A percentile compares a stretch with the other conserved stretches of the same genome.
phyloP scores from a whole-genome alignment of 352 stramenopile species.

The Globisporangium solare region DNA sequence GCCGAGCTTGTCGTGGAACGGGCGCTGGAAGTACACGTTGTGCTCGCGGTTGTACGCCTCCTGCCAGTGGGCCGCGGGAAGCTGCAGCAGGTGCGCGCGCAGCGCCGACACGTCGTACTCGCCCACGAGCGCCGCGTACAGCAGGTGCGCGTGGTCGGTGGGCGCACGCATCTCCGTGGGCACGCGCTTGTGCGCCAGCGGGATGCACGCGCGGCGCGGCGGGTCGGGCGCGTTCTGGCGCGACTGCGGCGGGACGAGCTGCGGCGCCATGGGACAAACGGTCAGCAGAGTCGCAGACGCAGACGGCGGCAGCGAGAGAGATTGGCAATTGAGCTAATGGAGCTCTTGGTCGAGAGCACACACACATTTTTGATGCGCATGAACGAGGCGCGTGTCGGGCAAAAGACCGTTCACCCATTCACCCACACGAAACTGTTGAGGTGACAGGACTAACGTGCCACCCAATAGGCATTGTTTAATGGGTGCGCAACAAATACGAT shows the following conservation, averaged over 20 bases:
- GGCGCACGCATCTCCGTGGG: conserved; percentile 44
- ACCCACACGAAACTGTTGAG: neutral
- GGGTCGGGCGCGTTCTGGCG: conserved; percentile 35
- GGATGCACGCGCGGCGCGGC: conserved; percentile 32
- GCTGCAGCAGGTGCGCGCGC: conserved; percentile 26
- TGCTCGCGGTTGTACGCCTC: conserved; percentile 39
- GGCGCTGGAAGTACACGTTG: conserved; percentile 87
- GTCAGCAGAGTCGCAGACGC: too few species aligned
- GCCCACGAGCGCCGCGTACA: conserved; percentile 38
- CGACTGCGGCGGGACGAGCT: neutral
- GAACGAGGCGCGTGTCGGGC: neutral
- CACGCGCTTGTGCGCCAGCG: conserved; percentile 48
- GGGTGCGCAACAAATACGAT: too few species aligned
- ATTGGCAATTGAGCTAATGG: too few species aligned
- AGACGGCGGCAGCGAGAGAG: too few species aligned
- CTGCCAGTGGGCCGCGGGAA: conserved; percentile 36
- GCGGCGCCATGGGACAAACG: neutral
- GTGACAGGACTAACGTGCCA: neutral
- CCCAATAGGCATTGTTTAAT: too few species aligned
- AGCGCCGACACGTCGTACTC: conserved; percentile 34
- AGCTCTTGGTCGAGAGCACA: neutral
- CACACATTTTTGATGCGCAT: neutral
- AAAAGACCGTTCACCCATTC: neutral
- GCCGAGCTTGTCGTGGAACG: conserved; percentile 93
- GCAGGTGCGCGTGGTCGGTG: conserved; percentile 28